Evolutionary conservation across 75 land plant genomes (phyloP), one percentile per base, ranked within the genome.

Genomic region (Chamaecyparis obtusa): DNA sequence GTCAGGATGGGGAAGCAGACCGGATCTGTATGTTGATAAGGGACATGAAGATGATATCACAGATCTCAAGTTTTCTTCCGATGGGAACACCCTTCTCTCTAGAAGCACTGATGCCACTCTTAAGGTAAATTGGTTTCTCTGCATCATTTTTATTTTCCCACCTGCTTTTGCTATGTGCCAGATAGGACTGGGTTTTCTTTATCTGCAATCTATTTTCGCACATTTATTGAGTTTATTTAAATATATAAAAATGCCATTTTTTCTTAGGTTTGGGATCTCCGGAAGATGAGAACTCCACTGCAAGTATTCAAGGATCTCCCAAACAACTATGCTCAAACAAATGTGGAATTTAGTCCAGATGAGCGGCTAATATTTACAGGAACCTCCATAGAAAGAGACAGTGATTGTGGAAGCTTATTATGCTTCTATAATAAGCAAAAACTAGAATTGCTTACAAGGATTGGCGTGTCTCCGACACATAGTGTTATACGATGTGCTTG

Each of bases 1-100:
- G 89, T 88, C 99, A 83, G 99, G 96, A 44, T 98, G 99, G 99
- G 99, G 99, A 89, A 98, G 99, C 90, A 93, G 99, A 85, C 99
- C 99, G 86, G 99, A 98, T 87, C 64, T 95, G 14, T 87, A 91
- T 86, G 87, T 98, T 85, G 90, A 86, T 67, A 98, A 95, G 86
- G 93, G 90, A 44, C 99, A 98, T 91, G 89, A 88, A 85, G 95
- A 99, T 87, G 99, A 97, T 85, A 95, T 98, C 5, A 95, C 99
- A 41, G 96, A 93, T 8, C 90, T 98, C 49, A 93, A 92, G 88
- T 97, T 98, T 84, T 95, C 99, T 87, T 89, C 89, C 48, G 96
- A 98, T 92, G 97, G 99, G 3, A 83, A 85, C 67, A 87, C 91
- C 39, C 91, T 98, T 72, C 85, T 98, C 5, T 95, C 99, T 37